A percentile compares a stretch with the other conserved stretches of the same genome.
Evolutionary conservation across 805 yeast genomes (phyloP).

Genomic region (Candida verbasci): DNA sequence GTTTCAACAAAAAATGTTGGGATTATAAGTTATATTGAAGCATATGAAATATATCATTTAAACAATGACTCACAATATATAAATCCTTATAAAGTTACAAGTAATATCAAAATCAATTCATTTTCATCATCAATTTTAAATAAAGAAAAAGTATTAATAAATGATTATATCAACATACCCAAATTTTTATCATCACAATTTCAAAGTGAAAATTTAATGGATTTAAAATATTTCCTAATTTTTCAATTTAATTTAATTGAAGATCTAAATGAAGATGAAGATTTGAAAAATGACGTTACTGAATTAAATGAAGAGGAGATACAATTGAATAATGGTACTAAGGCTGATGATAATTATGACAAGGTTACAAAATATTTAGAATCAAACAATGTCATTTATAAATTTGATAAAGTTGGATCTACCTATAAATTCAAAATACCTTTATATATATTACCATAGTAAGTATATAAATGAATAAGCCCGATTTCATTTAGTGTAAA

Average conservation of each 20-base stretch:
- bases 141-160: conserved; percentile 12
- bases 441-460: conserved; percentile 16
- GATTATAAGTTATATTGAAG: conserved; percentile 31
- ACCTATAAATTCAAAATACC: conserved; percentile 29
- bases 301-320: not conserved
- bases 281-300: not conserved
- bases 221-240: conserved; percentile 30
- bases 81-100: conserved; percentile 32
- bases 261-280: conserved; percentile 1
- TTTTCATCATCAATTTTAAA: conserved; percentile 22
- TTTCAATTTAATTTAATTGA: conserved; percentile 30
- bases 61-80: conserved; percentile 9
- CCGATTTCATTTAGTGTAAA: too few relatives aligned
- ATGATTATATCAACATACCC: conserved; percentile 30
- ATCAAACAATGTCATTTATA: conserved; percentile 11
- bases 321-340: conserved; percentile 4
- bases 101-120: conserved; percentile 27
- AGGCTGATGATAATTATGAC: not conserved
- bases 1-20: conserved; percentile 27
- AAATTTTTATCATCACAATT: conserved; percentile 29
- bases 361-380: not conserved
- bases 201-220: conserved; percentile 32
- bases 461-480: too few relatives aligned
- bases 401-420: conserved; percentile 21
- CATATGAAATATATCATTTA: conserved; percentile 33